Evolutionary conservation across 2,329 filamentous ascomycete species (phyloP).

Genomic region (Trichoderma polysporum): DNA sequence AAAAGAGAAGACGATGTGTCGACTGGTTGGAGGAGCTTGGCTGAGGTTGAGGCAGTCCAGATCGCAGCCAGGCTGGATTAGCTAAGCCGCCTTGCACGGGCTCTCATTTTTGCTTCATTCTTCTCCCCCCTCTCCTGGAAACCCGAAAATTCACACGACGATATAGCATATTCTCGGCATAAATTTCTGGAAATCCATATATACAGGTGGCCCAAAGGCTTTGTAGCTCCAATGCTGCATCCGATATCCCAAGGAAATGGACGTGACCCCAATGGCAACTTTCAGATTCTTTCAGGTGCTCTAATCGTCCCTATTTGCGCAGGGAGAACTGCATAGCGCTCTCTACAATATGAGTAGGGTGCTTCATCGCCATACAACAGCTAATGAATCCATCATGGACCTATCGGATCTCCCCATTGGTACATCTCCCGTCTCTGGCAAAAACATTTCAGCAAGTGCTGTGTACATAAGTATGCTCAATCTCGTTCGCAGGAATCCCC

Average conservation of each 20-base stretch:
- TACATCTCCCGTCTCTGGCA: not conserved
- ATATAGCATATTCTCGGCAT: not conserved
- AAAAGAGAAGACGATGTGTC: slow-evolving; percentile 4
- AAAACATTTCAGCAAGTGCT: slow-evolving; percentile 1
- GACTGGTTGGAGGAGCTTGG: not conserved
- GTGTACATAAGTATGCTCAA: not conserved
- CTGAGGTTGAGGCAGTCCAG: not conserved
- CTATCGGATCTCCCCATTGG: not conserved
- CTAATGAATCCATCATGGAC: not conserved
- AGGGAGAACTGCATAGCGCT: not conserved
- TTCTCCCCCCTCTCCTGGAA: not conserved
- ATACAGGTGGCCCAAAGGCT: not conserved
- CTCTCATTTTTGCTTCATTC: not conserved
- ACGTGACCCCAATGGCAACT: not conserved
- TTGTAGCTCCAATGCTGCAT: not conserved
- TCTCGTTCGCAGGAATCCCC: not conserved
- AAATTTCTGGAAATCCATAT: not conserved
- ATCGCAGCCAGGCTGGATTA: not conserved
- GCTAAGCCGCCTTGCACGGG: not conserved
- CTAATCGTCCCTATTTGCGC: not conserved
- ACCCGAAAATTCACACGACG: not conserved
- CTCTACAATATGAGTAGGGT: not conserved
- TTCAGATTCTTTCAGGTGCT: not conserved
- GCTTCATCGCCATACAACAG: not conserved
- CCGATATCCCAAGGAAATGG: not conserved